Percentiles rank a stretch among this genome's conserved stretches.
These are phyloP conservation scores for Verticillium alfalfae DNA, from an alignment of 2,329 filamentous ascomycete species.

Conservation along the genomic window DNA sequence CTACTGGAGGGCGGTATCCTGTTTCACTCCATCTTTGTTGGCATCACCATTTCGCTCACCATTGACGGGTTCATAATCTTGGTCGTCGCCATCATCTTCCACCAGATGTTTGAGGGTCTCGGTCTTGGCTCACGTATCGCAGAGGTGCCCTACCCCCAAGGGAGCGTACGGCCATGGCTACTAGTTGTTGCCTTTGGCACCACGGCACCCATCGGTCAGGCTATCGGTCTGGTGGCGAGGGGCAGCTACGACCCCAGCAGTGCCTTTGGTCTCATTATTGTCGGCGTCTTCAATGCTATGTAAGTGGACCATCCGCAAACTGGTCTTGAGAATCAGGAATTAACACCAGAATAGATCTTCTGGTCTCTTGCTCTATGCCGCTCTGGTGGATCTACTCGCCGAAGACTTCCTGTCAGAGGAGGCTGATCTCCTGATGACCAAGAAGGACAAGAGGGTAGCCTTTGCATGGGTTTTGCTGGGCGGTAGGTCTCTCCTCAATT, in stretches of 20 bases:
- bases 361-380: conserved; percentile 56
- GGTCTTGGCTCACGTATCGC: conserved; percentile 68
- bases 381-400: conserved; percentile 57
- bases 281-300: conserved; percentile 62
- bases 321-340: neutral
- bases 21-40: conserved; percentile 73
- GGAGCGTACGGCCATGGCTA: conserved; percentile 53
- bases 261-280: conserved; percentile 58
- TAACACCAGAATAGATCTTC: conserved; percentile 37
- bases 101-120: conserved; percentile 65
- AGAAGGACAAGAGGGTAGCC: conserved; percentile 46
- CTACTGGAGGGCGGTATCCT: conserved; percentile 73
- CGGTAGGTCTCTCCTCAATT: conserved; percentile 29
- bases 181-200: conserved; percentile 60
- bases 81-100: conserved; percentile 65
- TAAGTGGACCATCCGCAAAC: conserved; percentile 22
- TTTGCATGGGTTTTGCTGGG: conserved; percentile 46
- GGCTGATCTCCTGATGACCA: conserved; percentile 40
- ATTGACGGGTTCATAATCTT: conserved; percentile 62
- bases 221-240: conserved; percentile 53
- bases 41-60: conserved; percentile 66
- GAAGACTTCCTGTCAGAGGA: conserved; percentile 62
- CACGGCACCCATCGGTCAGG: conserved; percentile 78
- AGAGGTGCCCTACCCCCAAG: conserved; percentile 53
- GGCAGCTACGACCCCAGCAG: conserved; percentile 58